Conservation (phyloP, 75 land plant species). For the Picea glauca region DNA sequence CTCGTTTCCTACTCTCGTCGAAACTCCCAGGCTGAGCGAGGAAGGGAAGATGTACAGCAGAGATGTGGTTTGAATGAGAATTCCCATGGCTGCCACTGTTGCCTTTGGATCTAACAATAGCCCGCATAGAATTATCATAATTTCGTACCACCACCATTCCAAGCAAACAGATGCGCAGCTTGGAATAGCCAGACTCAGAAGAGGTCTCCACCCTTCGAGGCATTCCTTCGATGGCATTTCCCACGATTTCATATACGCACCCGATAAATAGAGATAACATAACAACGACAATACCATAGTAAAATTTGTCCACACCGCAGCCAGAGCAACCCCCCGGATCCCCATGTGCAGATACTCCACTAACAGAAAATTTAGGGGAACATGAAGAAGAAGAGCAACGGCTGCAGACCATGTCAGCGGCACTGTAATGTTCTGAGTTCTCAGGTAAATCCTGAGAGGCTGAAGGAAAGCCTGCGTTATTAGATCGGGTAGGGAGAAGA, state of each 20-base stretch:
- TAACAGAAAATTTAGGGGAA: conserved; percentile 43
- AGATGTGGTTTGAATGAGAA: conserved; percentile 68
- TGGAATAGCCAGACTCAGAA: conserved; percentile 53
- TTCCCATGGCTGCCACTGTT: conserved; percentile 74
- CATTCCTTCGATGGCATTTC: conserved; percentile 17
- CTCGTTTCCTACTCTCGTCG: conserved; percentile 72
- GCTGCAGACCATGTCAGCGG: conserved; percentile 44
- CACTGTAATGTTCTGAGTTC: conserved; percentile 46
- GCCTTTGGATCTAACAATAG: conserved; percentile 51
- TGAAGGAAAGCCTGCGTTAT: conserved; percentile 32
- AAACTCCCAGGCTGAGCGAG: conserved; percentile 58
- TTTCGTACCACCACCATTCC: conserved; percentile 90
- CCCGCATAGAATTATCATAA: conserved; percentile 69
- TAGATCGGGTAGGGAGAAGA: conserved; percentile 39
- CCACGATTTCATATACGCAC: conserved; percentile 31
- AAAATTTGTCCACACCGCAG: conserved; percentile 44
- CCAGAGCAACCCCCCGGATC: conserved; percentile 55
- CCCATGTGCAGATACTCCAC: conserved; percentile 23
- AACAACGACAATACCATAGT: conserved; percentile 27
- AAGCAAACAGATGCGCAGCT: conserved; percentile 73
- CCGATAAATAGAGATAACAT: conserved; percentile 22
- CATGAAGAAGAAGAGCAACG: conserved; percentile 40
- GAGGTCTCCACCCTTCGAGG: conserved; percentile 29
- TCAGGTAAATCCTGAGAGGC: conserved; percentile 36
- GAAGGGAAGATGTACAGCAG: conserved; percentile 67